These are phyloP conservation scores for Fusarium algeriense DNA, from an alignment of 2,329 filamentous ascomycete genomes.

Conservation along the genomic window DNA sequence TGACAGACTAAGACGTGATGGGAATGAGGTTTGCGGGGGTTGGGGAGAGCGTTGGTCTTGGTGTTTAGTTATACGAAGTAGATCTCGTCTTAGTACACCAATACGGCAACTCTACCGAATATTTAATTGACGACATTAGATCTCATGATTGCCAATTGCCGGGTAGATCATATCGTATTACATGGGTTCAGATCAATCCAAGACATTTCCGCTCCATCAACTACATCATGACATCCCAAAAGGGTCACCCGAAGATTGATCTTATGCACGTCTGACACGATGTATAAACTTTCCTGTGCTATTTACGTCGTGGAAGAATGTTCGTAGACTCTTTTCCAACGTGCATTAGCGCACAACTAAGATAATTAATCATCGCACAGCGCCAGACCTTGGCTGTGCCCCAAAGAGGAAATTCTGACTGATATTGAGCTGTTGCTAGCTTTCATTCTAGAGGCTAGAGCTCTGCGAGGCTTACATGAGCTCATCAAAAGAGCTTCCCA, in stretches of 20 bases:
- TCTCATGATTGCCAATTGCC: neutral
- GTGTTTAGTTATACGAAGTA: neutral
- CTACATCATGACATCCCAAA: conserved; percentile 19
- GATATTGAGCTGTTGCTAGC: neutral
- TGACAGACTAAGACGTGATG: neutral
- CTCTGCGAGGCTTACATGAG: conserved; percentile 9
- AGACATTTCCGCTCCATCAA: conserved; percentile 9
- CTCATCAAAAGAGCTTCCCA: neutral
- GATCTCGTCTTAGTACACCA: neutral
- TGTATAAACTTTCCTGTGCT: conserved; percentile 13
- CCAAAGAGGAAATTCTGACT: conserved; percentile 19
- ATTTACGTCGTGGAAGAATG: conserved; percentile 7
- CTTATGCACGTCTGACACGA: conserved; percentile 35
- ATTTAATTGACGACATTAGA: neutral
- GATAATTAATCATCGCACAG: neutral
- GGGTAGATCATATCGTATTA: neutral
- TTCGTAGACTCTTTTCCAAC: neutral
- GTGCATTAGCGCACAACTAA: conserved; percentile 24
- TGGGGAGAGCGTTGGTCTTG: conserved; percentile 2
- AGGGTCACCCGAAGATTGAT: neutral
- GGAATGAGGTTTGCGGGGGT: conserved; percentile 10
- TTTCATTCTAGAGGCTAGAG: conserved; percentile 19
- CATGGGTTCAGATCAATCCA: neutral
- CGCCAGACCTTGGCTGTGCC: conserved; percentile 11
- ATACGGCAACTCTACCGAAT: neutral